phyloP scores from a whole-genome alignment of 495 filamentous ascomycete species.

The Bathelium albidoporum region DNA sequence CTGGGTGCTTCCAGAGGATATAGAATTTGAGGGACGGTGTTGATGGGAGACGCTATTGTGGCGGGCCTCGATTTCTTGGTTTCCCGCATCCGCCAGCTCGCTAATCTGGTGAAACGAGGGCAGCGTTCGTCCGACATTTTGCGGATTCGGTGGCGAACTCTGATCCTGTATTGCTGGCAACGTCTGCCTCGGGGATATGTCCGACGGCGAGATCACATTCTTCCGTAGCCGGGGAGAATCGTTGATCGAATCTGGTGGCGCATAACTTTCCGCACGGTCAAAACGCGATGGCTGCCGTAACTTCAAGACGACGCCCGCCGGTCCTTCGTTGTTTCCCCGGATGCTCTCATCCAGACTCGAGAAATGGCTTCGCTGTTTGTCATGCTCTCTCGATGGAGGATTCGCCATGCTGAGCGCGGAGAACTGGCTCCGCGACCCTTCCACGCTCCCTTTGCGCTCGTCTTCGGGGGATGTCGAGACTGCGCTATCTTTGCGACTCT shows the following conservation, averaged over 20 bases:
- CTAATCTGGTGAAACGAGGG: conserved; percentile 22
- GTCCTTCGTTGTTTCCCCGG: not conserved
- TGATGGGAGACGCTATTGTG: conserved; percentile 14
- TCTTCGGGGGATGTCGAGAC: not conserved
- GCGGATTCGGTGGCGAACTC: conserved; percentile 15
- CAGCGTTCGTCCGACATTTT: conserved; percentile 15
- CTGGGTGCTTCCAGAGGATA: conserved; percentile 7
- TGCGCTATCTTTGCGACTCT: conserved; percentile 1
- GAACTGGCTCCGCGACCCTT: not conserved
- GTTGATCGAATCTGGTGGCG: conserved; percentile 16
- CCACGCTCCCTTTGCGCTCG: not conserved
- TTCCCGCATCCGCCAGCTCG: conserved; percentile 26
- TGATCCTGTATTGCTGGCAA: conserved; percentile 20
- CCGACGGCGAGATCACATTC: conserved; percentile 16
- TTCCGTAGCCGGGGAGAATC: conserved; percentile 21
- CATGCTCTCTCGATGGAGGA: not conserved
- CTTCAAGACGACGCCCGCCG: not conserved
- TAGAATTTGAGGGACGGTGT: conserved; percentile 18
- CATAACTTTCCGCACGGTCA: conserved; percentile 4
- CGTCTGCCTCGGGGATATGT: conserved; percentile 19
- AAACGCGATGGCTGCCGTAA: not conserved
- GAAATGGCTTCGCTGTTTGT: not conserved
- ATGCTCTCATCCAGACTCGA: not conserved
- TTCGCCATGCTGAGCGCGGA: not conserved
- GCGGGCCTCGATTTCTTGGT: conserved; percentile 17